Conservation (phyloP, 148 eudicot genomes). For the Suaeda aralocaspica region DNA sequence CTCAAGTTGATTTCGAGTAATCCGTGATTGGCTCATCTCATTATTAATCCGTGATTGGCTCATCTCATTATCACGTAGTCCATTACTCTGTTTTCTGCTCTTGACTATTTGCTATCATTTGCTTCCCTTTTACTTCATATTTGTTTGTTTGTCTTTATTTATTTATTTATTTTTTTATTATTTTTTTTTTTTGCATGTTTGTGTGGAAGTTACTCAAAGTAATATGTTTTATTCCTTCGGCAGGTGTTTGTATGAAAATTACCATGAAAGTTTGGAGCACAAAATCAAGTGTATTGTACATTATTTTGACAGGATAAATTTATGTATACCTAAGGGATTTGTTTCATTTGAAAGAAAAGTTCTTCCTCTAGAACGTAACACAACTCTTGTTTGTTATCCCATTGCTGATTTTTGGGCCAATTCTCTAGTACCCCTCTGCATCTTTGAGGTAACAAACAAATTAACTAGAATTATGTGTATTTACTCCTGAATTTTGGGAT, state of each 20-base stretch:
- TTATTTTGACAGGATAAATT: constrained; percentile 81
- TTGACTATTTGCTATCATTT: background rate
- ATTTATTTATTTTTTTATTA: background rate
- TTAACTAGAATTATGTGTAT: background rate
- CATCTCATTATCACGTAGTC: background rate
- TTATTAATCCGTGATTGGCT: background rate
- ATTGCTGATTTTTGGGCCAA: constrained; percentile 58
- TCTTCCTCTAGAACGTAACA: constrained; percentile 44
- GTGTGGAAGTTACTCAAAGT: too few species aligned
- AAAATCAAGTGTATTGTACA: constrained; percentile 83
- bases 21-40: background rate
- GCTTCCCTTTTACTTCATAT: background rate
- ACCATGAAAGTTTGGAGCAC: constrained; percentile 54
- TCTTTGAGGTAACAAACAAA: constrained; percentile 53
- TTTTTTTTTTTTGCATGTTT: too few species aligned
- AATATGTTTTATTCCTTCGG: too few species aligned
- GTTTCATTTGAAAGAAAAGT: constrained; percentile 92
- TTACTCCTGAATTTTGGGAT: background rate
- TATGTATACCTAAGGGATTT: constrained; percentile 50
- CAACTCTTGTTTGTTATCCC: constrained; percentile 43
- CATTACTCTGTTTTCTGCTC: background rate
- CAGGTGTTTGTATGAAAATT: constrained; percentile 68
- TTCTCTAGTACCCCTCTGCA: constrained; percentile 57
- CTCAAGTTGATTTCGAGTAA: background rate
- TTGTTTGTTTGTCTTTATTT: background rate